Evolutionary conservation across 208 protist species (phyloP), one percentile per base, ranked within the genome.

Genomic region (Acanthamoeba polyphaga): DNA sequence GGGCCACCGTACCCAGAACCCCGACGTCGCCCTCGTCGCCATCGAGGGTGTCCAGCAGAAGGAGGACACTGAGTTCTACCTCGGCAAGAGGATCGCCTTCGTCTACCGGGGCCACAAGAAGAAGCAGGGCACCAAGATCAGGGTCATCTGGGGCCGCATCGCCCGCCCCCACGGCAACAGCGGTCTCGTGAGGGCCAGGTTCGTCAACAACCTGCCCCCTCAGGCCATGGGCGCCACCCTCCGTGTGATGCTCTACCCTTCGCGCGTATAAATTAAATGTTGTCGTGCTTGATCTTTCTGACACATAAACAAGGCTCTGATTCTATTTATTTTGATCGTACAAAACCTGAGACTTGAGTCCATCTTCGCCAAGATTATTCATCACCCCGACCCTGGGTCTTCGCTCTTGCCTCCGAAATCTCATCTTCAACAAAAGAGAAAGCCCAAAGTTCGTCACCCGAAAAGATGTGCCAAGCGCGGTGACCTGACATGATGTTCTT

Each of bases 181-280:
- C 87, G 99, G 99, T 96, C 98, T 98, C 95, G 97, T 99, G 62
- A 99, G 99, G 95, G 99, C 99, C 74, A 99, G 99, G 98, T 99
- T 99, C 98, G 97, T 97, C 91, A 95, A 96, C 53, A 99, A 99
- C 96, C 97, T 99, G 74, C 99, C 99, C 55, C 98, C 99, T 88
- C 97, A 98, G 76, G 98, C 99, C 70, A 98, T 99, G 85, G 99
- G 99, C 94, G 98, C 97, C 74, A 97, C 97, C 85, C 97, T 99
- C 91, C 98, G 99, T 94, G 99, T 99, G 72, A 99, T 99, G 97
- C 97, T 99, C 46, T 99, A 99, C 98, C 99, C 99, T 64, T 99
- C 98, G 97, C 95, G 97, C 95, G 99, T 99, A 95, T 99, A 99
- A 99, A 96, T 95, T 76, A 92, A 92, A 68, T 49, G 85, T 92